phyloP scores from a whole-genome alignment of 129 eudicot species.

The Arctium minus region DNA sequence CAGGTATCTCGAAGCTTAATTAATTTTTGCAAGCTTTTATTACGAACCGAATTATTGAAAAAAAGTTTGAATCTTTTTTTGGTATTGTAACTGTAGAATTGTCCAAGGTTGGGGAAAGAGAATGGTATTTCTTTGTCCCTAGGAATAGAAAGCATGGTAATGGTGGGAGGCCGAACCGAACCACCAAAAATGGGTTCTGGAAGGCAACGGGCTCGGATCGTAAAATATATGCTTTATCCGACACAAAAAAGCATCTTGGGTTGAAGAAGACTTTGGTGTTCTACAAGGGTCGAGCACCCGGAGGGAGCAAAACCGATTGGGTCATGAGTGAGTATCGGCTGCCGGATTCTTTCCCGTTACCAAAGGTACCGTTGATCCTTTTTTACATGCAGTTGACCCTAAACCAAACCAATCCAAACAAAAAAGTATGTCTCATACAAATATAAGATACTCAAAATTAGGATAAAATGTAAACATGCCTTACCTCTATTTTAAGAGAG shows the following conservation, averaged over 20 bases:
- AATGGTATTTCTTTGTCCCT: constrained; percentile 87
- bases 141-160: constrained; percentile 62
- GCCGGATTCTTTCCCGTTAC: constrained; percentile 43
- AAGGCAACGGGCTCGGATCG: constrained; percentile 94
- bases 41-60: neutral
- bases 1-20: constrained; percentile 38
- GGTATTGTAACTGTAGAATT: constrained; percentile 34
- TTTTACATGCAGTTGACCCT: neutral
- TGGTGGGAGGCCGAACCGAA: constrained; percentile 87
- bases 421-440: neutral
- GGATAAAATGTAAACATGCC: neutral
- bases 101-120: constrained; percentile 84
- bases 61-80: neutral
- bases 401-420: neutral
- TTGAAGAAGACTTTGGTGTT: constrained; percentile 75
- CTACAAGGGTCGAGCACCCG: constrained; percentile 75
- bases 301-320: constrained; percentile 78
- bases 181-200: constrained; percentile 82
- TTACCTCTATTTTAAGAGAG: neutral
- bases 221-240: constrained; percentile 46
- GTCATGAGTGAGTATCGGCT: constrained; percentile 86
- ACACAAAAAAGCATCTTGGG: constrained; percentile 57
- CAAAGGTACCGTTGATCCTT: constrained; percentile 36
- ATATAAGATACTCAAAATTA: no score
- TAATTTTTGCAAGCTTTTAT: neutral